Evolutionary conservation across 192 early-diverging fungal genomes (phyloP), one percentile per base, ranked within the genome.

Genomic region (Entrophospora sp.): DNA sequence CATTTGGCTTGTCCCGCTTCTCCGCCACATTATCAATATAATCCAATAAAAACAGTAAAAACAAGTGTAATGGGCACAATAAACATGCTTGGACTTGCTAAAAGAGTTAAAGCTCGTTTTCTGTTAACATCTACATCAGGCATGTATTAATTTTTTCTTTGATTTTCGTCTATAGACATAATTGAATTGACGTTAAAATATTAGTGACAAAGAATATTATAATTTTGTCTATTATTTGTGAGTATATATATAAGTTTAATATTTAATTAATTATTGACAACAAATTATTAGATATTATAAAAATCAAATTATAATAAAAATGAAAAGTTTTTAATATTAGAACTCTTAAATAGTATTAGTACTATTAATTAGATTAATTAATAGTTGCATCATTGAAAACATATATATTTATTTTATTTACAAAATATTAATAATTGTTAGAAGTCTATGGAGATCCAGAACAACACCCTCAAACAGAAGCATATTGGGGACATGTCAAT

Each of bases 401-500:
- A n/a, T 38, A 27, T 28, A 30, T 6, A 14, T 20, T n/a, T 40
- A 16, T 67, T 28, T n/a, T 46, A 31, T 49, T 25, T 34, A 24
- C n/a, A 31, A 18, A n/a, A 22, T 32, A 35, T 14, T 14, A 55
- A 56, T 34, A 49, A 46, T 31, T 14, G n/a, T 25, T 71, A 88
- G 90, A 92, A 75, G 82, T 92, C 2, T 92, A 92, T 69, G 91
- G 91, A 40, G 91, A 92, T 75, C 91, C 91, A 9, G 82, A 87
- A 67, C 85, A 88, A 70, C 88, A 90, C 67, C 91, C 91, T 13
- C 91, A 92, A 77, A 81, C 82, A 56, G 91, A 92, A 70, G 82
- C 85, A 7, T 92, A 92, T 64, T 92, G 90, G 90, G 89, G 89
- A 16, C 73, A 84, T 71, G 81, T 87, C 6, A 83, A 86, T 64